Conservation (phyloP, 2,329 filamentous ascomycete species). For the Sporothrix brasiliensis region DNA sequence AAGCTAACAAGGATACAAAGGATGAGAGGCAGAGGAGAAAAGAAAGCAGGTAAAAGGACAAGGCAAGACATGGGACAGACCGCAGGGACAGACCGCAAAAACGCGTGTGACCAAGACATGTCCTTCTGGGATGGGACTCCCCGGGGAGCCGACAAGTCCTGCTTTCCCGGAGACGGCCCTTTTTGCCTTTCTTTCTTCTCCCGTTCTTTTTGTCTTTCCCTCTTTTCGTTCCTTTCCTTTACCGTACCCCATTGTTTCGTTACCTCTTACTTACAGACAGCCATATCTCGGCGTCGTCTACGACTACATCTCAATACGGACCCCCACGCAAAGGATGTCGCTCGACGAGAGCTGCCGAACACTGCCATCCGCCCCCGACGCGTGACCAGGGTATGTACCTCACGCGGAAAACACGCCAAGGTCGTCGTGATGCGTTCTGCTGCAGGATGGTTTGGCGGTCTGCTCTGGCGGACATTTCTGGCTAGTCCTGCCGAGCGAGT, state of each 20-base stretch:
- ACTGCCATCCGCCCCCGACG: background rate
- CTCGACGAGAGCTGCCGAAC: background rate
- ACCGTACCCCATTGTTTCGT: background rate
- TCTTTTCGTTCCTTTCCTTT: background rate
- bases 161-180: slow-evolving; percentile 23
- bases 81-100: background rate
- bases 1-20: background rate
- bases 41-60: background rate
- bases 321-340: background rate
- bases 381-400: background rate
- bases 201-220: background rate
- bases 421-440: background rate
- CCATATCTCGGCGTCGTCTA: too few species aligned
- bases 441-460: background rate
- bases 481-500: background rate
- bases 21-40: background rate
- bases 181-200: background rate
- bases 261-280: background rate
- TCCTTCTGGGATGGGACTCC: background rate
- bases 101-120: slow-evolving; percentile 13
- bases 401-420: background rate
- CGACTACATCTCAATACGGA: background rate
- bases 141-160: background rate
- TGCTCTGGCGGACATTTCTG: background rate
- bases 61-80: background rate